Conservation (phyloP, 257 asterid species). For the Dorcoceras hygrometricum region DNA sequence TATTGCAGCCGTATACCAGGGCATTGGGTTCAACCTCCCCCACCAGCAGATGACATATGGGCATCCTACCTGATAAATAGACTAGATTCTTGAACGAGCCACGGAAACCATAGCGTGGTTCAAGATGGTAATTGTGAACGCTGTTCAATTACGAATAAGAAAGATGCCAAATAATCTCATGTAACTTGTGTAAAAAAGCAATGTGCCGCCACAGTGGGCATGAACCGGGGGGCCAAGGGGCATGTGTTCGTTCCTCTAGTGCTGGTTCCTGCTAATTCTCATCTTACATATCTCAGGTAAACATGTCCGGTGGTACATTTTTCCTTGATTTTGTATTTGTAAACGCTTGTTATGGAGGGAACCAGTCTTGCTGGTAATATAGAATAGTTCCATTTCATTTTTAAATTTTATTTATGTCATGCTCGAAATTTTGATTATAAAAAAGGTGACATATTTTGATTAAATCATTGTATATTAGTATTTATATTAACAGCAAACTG, state of each 20-base stretch:
- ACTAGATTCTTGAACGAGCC: neutral
- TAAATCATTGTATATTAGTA: too few relatives aligned
- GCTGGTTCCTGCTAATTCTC: neutral
- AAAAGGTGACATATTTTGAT: too few relatives aligned
- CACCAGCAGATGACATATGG: slow-evolving; percentile 87
- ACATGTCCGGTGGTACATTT: too few relatives aligned
- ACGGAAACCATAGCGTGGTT: neutral
- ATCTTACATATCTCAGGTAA: neutral
- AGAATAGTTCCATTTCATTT: neutral
- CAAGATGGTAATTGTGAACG: neutral
- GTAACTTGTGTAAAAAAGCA: neutral
- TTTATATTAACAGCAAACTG: neutral
- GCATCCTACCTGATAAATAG: slow-evolving; percentile 68
- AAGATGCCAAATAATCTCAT: neutral
- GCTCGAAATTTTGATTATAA: neutral
- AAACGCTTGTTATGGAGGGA: neutral
- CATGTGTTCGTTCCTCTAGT: neutral
- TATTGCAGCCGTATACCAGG: slow-evolving; percentile 84
- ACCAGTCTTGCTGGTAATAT: neutral
- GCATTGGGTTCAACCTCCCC: slow-evolving; percentile 89
- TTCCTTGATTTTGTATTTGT: neutral
- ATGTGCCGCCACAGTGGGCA: neutral
- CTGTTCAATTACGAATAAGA: neutral
- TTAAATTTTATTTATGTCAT: too few relatives aligned
- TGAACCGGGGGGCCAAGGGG: neutral